Evolutionary conservation across 2,329 filamentous ascomycete genomes (phyloP).

Genomic region (Chrysosporium keratinophilum): DNA sequence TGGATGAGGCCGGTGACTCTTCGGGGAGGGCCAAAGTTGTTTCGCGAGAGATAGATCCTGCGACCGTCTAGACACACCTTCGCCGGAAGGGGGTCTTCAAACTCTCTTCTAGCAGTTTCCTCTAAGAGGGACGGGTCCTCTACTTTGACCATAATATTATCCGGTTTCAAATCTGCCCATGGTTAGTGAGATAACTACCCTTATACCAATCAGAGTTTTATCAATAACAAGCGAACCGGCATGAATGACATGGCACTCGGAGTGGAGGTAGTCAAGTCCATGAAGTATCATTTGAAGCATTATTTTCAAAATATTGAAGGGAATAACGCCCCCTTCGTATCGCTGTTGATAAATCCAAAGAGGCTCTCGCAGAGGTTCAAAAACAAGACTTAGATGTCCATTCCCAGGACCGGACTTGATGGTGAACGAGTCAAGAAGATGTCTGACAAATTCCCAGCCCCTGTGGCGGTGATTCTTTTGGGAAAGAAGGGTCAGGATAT

Average conservation of each 20-base stretch:
- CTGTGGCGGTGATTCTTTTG: constrained; percentile 21
- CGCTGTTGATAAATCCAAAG: constrained; percentile 25
- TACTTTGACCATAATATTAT: constrained; percentile 33
- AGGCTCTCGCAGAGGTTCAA: constrained; percentile 30
- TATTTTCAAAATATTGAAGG: constrained; percentile 25
- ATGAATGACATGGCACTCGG: constrained; percentile 35
- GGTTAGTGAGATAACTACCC: constrained; percentile 10
- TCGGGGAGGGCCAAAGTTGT: constrained; percentile 22
- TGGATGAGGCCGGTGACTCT: constrained; percentile 20
- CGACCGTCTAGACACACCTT: constrained; percentile 24
- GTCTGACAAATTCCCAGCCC: constrained; percentile 25
- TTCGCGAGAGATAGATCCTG: constrained; percentile 28
- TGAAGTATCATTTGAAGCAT: constrained; percentile 30
- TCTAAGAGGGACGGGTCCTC: constrained; percentile 22
- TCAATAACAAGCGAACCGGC: constrained; percentile 25
- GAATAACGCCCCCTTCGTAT: constrained; percentile 22
- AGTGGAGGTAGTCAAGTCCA: constrained; percentile 36
- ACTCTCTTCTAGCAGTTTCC: constrained; percentile 22
- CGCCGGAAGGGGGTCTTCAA: constrained; percentile 23
- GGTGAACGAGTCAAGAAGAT: constrained; percentile 26
- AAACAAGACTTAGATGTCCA: constrained; percentile 29
- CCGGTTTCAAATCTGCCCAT: constrained; percentile 32
- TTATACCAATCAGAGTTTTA: neutral
- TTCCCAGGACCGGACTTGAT: constrained; percentile 16
- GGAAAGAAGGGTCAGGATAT: constrained; percentile 22